Base-by-base conservation (phyloP, 129 eudicot genomes). In the Saussurea involucrata region DNA sequence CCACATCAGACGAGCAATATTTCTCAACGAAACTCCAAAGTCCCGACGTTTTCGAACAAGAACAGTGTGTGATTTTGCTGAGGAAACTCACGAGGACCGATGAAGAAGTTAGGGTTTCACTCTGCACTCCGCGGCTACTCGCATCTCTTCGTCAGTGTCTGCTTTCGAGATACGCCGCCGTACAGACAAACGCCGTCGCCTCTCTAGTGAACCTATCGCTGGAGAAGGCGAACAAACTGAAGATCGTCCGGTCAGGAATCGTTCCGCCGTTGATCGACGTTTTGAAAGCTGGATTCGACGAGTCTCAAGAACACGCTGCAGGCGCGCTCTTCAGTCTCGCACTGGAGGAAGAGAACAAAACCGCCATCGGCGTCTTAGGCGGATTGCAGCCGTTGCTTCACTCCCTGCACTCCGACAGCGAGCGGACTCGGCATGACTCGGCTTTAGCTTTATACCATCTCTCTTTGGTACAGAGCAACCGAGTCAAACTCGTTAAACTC, bases 301-400 rank as follows among this genome's bases (percentile, higher is more conserved):
- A 92, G 76, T 73, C 95, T 4, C 90, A 81, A 24, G 97, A 95
- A 29, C 97, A 95, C 81, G 97, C 97, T 0, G 94, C 99, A 4
- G 99, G 99, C 6, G 97, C 89, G 4, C 70, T 95, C 17, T 95
- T 95, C 71, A 92, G 97, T 63, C 85, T 95, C 3, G 85, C 97
- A 0, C 73, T 95, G n/a, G 97, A 89, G 69, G 96, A 89, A 40
- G 90, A 88, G 6, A 92, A 95, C 77, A 92, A 88, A 68, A 92
- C 90, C 0, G 97, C 95, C 12, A 88, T 95, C 4, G 99, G 99
- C 5, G 99, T 95, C 15, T 83, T 95, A 11, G 97, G 97, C 0
- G 99, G 95, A 6, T 72, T 95, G 83, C 91, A 83, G 81, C 99
- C 99, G 9, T 69, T 95, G 74, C 49, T 95, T 12, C 97, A 90